Percentiles rank a stretch among this genome's conserved stretches.
Conservation (phyloP, 129 eudicot species). For the sunflower (Helianthus annuus) region HanXRQr2.0-SUNRISE NC_035441.2:55394471-55394970, state of each 20-base stretch:
- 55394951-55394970: too few species aligned
- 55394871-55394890: too few species aligned
- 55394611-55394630: constrained; percentile 7
- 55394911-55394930: too few species aligned
- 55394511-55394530: constrained; percentile 12
- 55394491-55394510: constrained; percentile 14
- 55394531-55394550: constrained; percentile 3
- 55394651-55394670: neutral
- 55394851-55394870: neutral
- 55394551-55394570: constrained; percentile 18
- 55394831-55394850: neutral
- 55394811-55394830: neutral
- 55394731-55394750: neutral
- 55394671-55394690: constrained; percentile 10
- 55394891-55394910: too few species aligned
- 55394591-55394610: neutral
- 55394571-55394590: neutral
- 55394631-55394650: constrained; percentile 13
- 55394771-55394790: constrained; percentile 18
- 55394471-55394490: constrained; percentile 14
- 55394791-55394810: constrained; percentile 9
- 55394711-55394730: neutral
- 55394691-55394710: neutral
- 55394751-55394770: neutral
- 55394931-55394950: too few species aligned